Evolutionary conservation across 129 eudicot genomes (phyloP).

Genomic region (Pulicaria dysenterica): DNA sequence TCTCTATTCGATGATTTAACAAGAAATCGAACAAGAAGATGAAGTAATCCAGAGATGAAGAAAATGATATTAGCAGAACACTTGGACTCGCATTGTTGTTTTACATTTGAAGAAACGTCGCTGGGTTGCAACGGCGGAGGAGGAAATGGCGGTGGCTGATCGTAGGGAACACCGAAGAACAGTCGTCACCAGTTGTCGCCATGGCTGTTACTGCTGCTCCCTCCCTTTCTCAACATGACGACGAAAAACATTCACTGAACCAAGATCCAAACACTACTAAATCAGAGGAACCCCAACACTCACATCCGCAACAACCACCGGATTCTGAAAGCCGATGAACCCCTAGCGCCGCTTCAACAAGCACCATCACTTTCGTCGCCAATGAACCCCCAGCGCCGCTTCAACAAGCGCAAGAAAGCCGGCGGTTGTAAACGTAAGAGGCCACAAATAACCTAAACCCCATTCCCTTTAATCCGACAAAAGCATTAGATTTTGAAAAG

Average conservation of each 20-base stretch:
- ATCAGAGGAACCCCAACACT: constrained; percentile 5
- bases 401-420: constrained; percentile 35
- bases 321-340: constrained; percentile 27
- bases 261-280: constrained; percentile 20
- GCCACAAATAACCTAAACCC: constrained; percentile 35
- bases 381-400: constrained; percentile 29
- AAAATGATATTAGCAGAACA: constrained; percentile 61
- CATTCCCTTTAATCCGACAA: constrained; percentile 53
- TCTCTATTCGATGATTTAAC: constrained; percentile 54
- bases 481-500: constrained; percentile 41
- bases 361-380: constrained; percentile 34
- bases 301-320: constrained; percentile 5
- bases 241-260: background rate
- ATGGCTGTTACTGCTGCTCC: constrained; percentile 27
- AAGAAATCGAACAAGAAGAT: constrained; percentile 71
- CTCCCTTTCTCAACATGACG: constrained; percentile 18
- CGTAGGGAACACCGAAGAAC: background rate
- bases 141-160: constrained; percentile 29
- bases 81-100: constrained; percentile 75
- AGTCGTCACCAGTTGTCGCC: constrained; percentile 7
- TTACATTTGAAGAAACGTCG: constrained; percentile 36
- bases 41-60: constrained; percentile 78
- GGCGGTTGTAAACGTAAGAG: constrained; percentile 31
- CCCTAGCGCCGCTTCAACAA: background rate
- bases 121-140: constrained; percentile 21